A percentile compares a stretch with the other conserved stretches of the same genome.
Conservation (phyloP, 176 grass and related monocot genomes). For the Chloris gayana region DNA sequence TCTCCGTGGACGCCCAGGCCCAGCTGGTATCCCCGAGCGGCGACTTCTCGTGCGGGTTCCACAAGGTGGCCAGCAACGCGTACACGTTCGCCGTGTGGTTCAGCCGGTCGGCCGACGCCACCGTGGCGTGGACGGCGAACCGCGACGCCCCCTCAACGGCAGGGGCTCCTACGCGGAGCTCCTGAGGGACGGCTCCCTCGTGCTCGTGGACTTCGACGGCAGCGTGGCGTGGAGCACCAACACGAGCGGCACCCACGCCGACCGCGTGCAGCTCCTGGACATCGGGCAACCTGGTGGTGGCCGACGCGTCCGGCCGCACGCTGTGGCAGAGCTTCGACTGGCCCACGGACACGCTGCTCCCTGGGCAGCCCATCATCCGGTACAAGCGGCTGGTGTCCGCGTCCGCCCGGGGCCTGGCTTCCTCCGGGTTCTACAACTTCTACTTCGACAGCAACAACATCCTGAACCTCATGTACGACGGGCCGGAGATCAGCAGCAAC, state of each 20-base stretch:
- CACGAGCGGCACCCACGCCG: slow-evolving; percentile 27
- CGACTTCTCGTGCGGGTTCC: slow-evolving; percentile 70
- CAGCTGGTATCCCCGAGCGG: slow-evolving; percentile 44
- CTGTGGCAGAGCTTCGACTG: slow-evolving; percentile 81
- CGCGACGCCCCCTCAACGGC: slow-evolving; percentile 67
- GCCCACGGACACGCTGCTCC: slow-evolving; percentile 73
- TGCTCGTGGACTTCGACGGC: slow-evolving; percentile 56
- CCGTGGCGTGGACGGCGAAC: slow-evolving; percentile 62
- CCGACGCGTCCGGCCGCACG: slow-evolving; percentile 4
- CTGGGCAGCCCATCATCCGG: slow-evolving; percentile 56
- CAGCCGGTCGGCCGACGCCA: slow-evolving; percentile 44
- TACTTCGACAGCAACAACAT: slow-evolving; percentile 76
- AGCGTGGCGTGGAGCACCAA: slow-evolving; percentile 58
- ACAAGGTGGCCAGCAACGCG: slow-evolving; percentile 53
- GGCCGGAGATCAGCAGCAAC: slow-evolving; percentile 61
- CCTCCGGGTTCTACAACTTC: slow-evolving; percentile 56
- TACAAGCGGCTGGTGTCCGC: slow-evolving; percentile 59
- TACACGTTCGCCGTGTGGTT: slow-evolving; percentile 71
- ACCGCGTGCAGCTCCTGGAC: slow-evolving; percentile 49
- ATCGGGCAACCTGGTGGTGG: slow-evolving; percentile 64
- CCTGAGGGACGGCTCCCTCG: slow-evolving; percentile 23
- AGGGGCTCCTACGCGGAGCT: slow-evolving; percentile 44
- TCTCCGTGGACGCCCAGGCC: slow-evolving; percentile 23
- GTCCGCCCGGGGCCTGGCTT: slow-evolving; percentile 37
- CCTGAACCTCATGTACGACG: slow-evolving; percentile 68